Evolutionary conservation across 805 yeast species (phyloP).

Genomic region (Blastobotrys attinorum): DNA sequence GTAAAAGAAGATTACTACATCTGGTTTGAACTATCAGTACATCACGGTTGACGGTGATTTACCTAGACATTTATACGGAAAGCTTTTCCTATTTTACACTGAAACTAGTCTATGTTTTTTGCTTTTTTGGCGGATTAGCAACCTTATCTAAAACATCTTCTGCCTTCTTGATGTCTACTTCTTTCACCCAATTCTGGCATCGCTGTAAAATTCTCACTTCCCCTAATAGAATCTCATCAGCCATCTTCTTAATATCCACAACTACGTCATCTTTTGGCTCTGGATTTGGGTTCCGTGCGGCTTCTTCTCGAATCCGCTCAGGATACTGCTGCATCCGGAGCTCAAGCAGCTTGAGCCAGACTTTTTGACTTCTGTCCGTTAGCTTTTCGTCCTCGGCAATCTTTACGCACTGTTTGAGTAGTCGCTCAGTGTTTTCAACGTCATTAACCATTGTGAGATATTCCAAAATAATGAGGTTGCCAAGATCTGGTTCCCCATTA

Average conservation of each 20-base stretch:
- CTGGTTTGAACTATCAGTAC: too few relatives aligned
- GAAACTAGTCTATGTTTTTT: conserved; percentile 1
- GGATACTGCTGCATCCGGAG: conserved; percentile 19
- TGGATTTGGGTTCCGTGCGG: not conserved
- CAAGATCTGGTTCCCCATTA: conserved; percentile 13
- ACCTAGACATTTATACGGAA: too few relatives aligned
- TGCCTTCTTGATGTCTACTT: not conserved
- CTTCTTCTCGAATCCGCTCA: not conserved
- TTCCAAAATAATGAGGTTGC: conserved; percentile 3
- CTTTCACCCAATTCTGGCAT: conserved; percentile 20
- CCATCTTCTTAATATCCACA: conserved; percentile 16
- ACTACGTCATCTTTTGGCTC: conserved; percentile 3
- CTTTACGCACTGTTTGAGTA: conserved; percentile 9
- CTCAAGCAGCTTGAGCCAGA: conserved; percentile 10
- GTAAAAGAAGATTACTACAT: too few relatives aligned
- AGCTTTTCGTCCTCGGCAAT: conserved; percentile 11
- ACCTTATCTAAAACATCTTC: not conserved
- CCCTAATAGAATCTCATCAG: conserved; percentile 20
- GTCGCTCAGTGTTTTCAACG: conserved; percentile 6
- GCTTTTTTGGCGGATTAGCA: conserved; percentile 3
- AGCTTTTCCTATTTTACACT: not conserved
- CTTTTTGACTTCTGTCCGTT: conserved; percentile 10
- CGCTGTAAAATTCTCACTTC: conserved; percentile 22
- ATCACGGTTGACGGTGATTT: too few relatives aligned
- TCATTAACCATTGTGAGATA: conserved; percentile 3